Percentiles rank a stretch among this genome's conserved stretches.
phyloP scores from a whole-genome alignment of 768 basidiomycete species.

The Roridomyces roridus region DNA sequence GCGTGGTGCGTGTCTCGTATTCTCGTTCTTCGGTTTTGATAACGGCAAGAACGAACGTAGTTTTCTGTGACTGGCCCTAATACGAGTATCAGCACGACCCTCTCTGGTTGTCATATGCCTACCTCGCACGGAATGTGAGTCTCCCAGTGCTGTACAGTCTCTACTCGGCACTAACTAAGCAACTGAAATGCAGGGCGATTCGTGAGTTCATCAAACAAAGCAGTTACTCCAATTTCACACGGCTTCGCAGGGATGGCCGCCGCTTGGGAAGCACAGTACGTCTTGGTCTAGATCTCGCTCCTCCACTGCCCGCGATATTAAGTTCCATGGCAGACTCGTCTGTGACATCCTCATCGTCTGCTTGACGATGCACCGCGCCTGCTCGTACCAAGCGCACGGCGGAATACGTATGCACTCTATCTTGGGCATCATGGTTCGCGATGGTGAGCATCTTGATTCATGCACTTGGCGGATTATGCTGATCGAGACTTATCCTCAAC shows the following conservation, averaged over 20 bases:
- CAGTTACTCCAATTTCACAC: too few relatives aligned
- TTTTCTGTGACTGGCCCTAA: neutral
- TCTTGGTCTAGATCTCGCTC: neutral
- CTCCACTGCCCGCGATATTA: neutral
- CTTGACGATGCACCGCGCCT: neutral
- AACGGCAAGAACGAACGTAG: too few relatives aligned
- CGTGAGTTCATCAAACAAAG: neutral
- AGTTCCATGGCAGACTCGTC: neutral
- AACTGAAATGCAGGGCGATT: too few relatives aligned
- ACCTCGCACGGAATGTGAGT: too few relatives aligned
- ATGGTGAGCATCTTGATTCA: too few relatives aligned
- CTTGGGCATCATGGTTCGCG: neutral
- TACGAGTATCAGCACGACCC: neutral
- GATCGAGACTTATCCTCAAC: neutral
- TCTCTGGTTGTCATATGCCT: too few relatives aligned
- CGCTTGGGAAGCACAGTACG: neutral
- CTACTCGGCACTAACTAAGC: too few relatives aligned
- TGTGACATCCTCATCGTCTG: neutral
- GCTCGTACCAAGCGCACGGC: neutral
- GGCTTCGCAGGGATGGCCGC: neutral
- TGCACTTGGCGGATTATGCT: too few relatives aligned
- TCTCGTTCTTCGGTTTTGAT: too few relatives aligned
- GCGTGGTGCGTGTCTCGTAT: neutral
- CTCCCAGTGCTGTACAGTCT: too few relatives aligned
- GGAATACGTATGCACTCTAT: neutral